Evolutionary conservation across 2,329 filamentous ascomycete genomes (phyloP), one percentile per base, ranked within the genome.

Genomic region (Sporothrix brunneoviolacea): DNA sequence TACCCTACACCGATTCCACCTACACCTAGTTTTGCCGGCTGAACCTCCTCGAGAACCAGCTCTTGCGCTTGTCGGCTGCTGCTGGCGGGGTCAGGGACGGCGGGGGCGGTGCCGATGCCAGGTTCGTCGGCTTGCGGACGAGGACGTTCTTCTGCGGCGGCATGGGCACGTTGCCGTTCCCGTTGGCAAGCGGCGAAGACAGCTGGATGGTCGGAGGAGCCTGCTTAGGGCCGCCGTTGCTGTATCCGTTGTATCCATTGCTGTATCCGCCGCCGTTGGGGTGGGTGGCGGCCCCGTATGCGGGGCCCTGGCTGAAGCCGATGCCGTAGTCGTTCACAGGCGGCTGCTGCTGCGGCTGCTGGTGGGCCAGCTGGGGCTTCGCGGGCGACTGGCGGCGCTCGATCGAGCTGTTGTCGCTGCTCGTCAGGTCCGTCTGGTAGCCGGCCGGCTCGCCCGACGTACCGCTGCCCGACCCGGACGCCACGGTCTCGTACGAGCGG

Each of bases 361-460:
- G 24, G 5, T 28, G 24, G 61, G 62, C 64, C 48, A 24, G 47
- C 51, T 55, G 52, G 12, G 46, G 39, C 15, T n/a, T n/a, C n/a
- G n/a, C n/a, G n/a, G 50, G 46, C 44, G 48, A 53, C 41, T 51
- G 42, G 24, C 46, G 40, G 55, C 88, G 83, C 63, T 95, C 88
- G 59, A 94, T 80, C 2, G 89, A 95, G 70, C 88, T 94, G 69
- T 95, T 95, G 63, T 95, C 87, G 63, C 90, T 95, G 70, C 87
- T 93, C 50, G 77, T 71, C 37, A 88, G 91, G 63, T 95, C 90
- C 53, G 89, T 95, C 57, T 84, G 84, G 66, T 93, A 91, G 50
- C 83, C 84, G 62, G 80, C 83, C 12, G 83, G 83, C 52, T 95
- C 90, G 48, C 72, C 82, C 56, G 84, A 81, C 58, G 80, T 86